Base-by-base conservation (phyloP, 352 stramenopile genomes). In the Stramenopiles sp. region DNA sequence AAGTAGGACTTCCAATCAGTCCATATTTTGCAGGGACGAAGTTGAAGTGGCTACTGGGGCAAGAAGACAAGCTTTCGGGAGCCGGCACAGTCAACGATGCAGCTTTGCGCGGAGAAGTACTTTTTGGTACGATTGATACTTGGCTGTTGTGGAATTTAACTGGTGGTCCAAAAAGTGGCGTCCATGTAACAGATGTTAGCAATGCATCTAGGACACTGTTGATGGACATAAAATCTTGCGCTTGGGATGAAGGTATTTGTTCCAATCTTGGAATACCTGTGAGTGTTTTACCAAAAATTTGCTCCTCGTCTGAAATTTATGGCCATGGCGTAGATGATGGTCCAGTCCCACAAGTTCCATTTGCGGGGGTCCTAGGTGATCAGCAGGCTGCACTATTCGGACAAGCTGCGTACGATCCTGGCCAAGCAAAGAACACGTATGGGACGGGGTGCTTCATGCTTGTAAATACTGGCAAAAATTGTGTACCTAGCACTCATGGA, bases 371-470 rank as follows among this genome's bases (percentile, higher is more conserved):
- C 82, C 85, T 99, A 1, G 96, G 95, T 8, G 94, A 98, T 88
- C 95, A 98, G 86, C 92, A 98, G 83, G 94, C 95, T 0, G 95
- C 96, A 32, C 85, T 98, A 31, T 98, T 99, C 82, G 95, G 95
- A 71, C 95, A 99, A 88, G 92, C 91, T 71, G 98, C 94, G 83
- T 98, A 98, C 87, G 86, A 88, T 39, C 86, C 88, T 0, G 95
- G 96, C 32, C 89, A 98, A 83, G 94, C 94, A 75, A 99, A 99
- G 87, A 98, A 96, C 87, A 99, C 96, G 33, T 99, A 99, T 88
- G 96, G 96, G 44, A 99, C 96, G 67, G 96, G 96, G 55, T 95
- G 95, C 82, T 99, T 99, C 86, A 92, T 99, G 81, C 94, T 99
- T 89, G 98, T 98, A 93, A 99, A 99, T 88, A 99, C 96, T 14